Evolutionary conservation across 2,329 filamentous ascomycete genomes (phyloP).

Genomic region (Aspergillus spinulosporus): DNA sequence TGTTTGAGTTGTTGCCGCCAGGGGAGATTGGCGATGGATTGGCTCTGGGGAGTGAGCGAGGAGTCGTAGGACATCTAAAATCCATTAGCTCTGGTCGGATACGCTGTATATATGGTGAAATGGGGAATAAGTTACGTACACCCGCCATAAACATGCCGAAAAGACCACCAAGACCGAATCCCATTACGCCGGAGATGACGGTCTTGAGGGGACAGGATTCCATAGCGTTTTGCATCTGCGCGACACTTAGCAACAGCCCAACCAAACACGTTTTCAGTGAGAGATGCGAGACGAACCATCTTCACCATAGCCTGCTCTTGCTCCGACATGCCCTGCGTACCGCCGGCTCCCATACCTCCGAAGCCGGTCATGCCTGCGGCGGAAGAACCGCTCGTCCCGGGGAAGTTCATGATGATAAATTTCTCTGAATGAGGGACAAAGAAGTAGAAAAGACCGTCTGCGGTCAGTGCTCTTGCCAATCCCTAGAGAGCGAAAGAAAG

Average conservation of each 20-base stretch:
- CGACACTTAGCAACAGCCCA: neutral
- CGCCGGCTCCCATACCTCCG: slow-evolving; percentile 23
- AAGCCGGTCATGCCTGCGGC: slow-evolving; percentile 32
- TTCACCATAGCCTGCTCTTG: slow-evolving; percentile 52
- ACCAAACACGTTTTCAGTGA: neutral
- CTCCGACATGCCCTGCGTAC: slow-evolving; percentile 45
- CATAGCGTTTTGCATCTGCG: slow-evolving; percentile 77
- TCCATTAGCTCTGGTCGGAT: neutral
- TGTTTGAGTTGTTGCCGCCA: slow-evolving; percentile 77
- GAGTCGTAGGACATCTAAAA: slow-evolving; percentile 96
- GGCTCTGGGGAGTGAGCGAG: slow-evolving; percentile 65
- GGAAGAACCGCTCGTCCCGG: slow-evolving; percentile 32
- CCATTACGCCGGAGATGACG: slow-evolving; percentile 85
- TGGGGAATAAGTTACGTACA: slow-evolving; percentile 55
- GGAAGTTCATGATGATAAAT: slow-evolving; percentile 35
- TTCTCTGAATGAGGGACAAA: neutral
- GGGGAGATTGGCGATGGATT: slow-evolving; percentile 65
- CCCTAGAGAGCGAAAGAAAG: neutral
- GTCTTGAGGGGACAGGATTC: slow-evolving; percentile 91
- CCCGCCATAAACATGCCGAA: slow-evolving; percentile 99
- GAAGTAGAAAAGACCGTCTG: neutral
- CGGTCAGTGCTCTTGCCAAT: neutral
- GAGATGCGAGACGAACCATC: slow-evolving; percentile 34
- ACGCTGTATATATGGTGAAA: neutral
- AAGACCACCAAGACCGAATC: slow-evolving; percentile 87